Percentiles rank a stretch among this genome's conserved stretches.
These are phyloP conservation scores for Suhomyces sp. DNA, from an alignment of 805 yeast species.

Conservation along the genomic window DNA sequence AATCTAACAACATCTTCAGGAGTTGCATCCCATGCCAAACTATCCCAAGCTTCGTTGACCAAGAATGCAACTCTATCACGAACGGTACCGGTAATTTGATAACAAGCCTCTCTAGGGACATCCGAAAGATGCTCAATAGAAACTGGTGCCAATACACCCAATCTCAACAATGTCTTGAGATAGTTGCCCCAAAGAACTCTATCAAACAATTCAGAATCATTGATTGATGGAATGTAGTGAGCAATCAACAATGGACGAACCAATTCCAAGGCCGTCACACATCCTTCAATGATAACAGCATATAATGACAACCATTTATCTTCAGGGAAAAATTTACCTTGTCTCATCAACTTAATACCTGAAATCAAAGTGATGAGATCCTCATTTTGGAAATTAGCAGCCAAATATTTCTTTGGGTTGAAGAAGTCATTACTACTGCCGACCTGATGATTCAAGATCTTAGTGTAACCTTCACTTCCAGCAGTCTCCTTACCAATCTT, in stretches of 20 bases:
- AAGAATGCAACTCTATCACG: slow-evolving; percentile 57
- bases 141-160: slow-evolving; percentile 66
- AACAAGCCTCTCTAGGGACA: slow-evolving; percentile 70
- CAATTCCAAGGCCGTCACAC: slow-evolving; percentile 53
- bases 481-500: slow-evolving; percentile 46
- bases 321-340: slow-evolving; percentile 60
- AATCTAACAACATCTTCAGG: slow-evolving; percentile 55
- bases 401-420: slow-evolving; percentile 40
- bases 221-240: slow-evolving; percentile 51
- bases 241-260: slow-evolving; percentile 47
- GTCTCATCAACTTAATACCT: slow-evolving; percentile 50
- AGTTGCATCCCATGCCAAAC: slow-evolving; percentile 61
- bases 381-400: slow-evolving; percentile 42
- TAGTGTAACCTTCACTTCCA: slow-evolving; percentile 40
- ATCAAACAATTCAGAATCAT: slow-evolving; percentile 52
- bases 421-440: slow-evolving; percentile 32
- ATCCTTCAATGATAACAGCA: slow-evolving; percentile 54
- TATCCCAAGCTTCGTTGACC: slow-evolving; percentile 66
- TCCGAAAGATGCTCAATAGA: slow-evolving; percentile 67
- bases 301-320: slow-evolving; percentile 72
- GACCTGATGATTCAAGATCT: slow-evolving; percentile 33
- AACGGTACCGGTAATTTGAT: slow-evolving; percentile 58
- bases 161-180: slow-evolving; percentile 51
- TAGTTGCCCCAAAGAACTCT: slow-evolving; percentile 67
- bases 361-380: slow-evolving; percentile 42